Conservation (phyloP, 106 monocot genomes). For the Dendrobium nobile region DNA sequence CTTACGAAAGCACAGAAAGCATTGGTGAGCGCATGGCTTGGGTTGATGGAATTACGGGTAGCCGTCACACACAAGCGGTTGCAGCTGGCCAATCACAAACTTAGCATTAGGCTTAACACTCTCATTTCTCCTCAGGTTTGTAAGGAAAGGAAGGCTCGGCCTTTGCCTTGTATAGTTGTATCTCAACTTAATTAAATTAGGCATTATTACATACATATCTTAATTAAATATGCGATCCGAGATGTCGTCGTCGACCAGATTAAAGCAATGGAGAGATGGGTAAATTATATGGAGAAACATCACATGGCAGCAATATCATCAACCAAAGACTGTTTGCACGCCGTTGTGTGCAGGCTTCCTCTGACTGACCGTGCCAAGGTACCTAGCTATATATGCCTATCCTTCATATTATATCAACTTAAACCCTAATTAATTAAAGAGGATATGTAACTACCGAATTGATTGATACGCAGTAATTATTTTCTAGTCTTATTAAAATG, state of each 20-base stretch:
- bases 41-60: conserved; percentile 12
- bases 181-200: neutral
- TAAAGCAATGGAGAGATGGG: conserved; percentile 31
- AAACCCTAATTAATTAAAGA: too few relatives aligned
- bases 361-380: conserved; percentile 37
- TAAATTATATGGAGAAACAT: conserved; percentile 14
- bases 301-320: conserved; percentile 19
- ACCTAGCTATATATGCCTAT: neutral
- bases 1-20: neutral
- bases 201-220: too few relatives aligned
- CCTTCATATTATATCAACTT: too few relatives aligned
- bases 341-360: conserved; percentile 30
- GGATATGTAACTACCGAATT: neutral
- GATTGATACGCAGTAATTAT: too few relatives aligned
- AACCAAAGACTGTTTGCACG: conserved; percentile 23
- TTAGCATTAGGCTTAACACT: conserved; percentile 13
- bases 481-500: neutral
- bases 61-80: conserved; percentile 19
- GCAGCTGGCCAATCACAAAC: conserved; percentile 33
- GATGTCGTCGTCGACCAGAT: conserved; percentile 12
- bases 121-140: conserved; percentile 33
- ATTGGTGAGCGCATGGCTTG: conserved; percentile 21
- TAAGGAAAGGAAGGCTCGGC: neutral
- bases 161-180: neutral
- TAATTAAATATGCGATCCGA: too few relatives aligned